Evolutionary conservation across 2,329 filamentous ascomycete species (phyloP), one percentile per base, ranked within the genome.

Genomic region (Zymoseptoria pseudotritici): DNA sequence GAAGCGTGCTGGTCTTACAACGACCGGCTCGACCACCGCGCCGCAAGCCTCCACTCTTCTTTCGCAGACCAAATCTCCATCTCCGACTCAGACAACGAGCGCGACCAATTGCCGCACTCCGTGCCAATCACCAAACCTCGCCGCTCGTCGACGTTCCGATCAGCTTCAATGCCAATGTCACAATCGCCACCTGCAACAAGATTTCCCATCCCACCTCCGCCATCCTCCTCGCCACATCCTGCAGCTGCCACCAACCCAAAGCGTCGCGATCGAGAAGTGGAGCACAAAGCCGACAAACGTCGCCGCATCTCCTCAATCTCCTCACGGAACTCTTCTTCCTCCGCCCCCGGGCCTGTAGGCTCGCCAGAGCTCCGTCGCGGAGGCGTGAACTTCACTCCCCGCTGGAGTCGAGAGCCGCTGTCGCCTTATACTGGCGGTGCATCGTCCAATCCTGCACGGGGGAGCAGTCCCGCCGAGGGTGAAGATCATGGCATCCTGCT

Each of bases 1-100:
- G 71, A 73, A 53, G 66, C 70, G 19, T 88, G 83, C 69, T 91
- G 89, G 89, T 74, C 80, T 3, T 88, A 83, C 78, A 82, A 86
- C 65, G 82, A 86, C 56, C 78, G 79, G 4, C 79, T 89, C 6
- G 89, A 92, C 65, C 82, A 82, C 42, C 36, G 36, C 4, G 69
- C 78, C 3, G 75, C 80, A 1, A 80, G 78, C 61, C 69, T 78
- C 9, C 73, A 77, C 51, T 75, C 77, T 0, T 81, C 79, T 0
- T 81, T 82, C 61, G 76, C 77, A 7, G 50, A 74, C 72, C 74
- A 75, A 50, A 59, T 59, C 21, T 56, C 56, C 50, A 55, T 58
- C 17, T 63, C 60, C 63, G 57, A 53, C 51, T 57, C 50, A 36
- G 58, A 54, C 10, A 58, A 52, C 50, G 49, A 58, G 22, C 31